phyloP scores from a whole-genome alignment of 768 basidiomycete species.

The Hygrophorus pudorinus region DNA sequence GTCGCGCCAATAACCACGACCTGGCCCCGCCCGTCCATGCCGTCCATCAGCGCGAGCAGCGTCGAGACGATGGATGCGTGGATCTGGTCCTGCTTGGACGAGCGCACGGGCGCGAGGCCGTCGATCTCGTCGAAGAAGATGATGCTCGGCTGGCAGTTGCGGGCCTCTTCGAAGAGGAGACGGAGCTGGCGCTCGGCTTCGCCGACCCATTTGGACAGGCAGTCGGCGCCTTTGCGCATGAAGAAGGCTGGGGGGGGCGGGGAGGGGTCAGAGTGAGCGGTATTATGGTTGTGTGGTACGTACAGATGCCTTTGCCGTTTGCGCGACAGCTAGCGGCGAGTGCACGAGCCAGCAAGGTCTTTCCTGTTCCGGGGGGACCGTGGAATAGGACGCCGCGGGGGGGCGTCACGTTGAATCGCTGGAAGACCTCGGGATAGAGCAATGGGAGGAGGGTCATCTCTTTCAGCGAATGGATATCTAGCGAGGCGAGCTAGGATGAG shows the following conservation, averaged over 20 bases:
- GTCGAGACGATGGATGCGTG: constrained; percentile 97
- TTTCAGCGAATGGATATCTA: constrained; percentile 93
- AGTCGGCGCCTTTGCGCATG: constrained; percentile 99
- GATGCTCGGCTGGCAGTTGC: constrained; percentile 86
- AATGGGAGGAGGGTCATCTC: constrained; percentile 97
- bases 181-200: constrained; percentile 96
- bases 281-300: constrained; percentile 18
- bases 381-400: constrained; percentile 96
- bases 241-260: constrained; percentile 72
- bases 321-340: constrained; percentile 87
- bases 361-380: constrained; percentile 98
- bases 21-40: constrained; percentile 97
- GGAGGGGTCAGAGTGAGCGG: background rate
- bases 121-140: constrained; percentile 99
- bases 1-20: constrained; percentile 98
- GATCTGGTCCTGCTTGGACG: constrained; percentile 98
- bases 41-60: constrained; percentile 94
- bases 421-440: constrained; percentile 94
- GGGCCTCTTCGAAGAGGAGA: constrained; percentile 92
- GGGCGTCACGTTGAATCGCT: constrained; percentile 87
- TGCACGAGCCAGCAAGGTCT: constrained; percentile 89
- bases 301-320: constrained; percentile 81
- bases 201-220: constrained; percentile 97
- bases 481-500: background rate
- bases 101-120: constrained; percentile 93